phyloP scores from a whole-genome alignment of 2,329 filamentous ascomycete species.

The Ploettnerulaceae sp. region DNA sequence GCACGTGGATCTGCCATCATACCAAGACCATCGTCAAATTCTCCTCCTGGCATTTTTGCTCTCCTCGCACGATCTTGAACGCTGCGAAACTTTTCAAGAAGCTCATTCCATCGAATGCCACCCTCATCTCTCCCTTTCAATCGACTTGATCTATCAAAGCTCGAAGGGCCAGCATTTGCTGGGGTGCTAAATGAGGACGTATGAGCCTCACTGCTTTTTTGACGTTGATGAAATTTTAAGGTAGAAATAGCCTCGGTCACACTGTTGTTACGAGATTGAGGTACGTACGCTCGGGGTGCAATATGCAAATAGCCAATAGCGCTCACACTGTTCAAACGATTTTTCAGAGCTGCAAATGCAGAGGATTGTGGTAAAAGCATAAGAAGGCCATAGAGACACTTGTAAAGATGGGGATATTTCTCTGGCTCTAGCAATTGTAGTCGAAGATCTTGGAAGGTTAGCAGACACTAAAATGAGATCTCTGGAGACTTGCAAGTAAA shows the following conservation, averaged over 20 bases:
- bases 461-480: neutral
- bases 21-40: conserved; percentile 46
- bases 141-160: conserved; percentile 68
- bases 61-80: conserved; percentile 84
- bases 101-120: conserved; percentile 83
- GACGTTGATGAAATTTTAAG: conserved; percentile 32
- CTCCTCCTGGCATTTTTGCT: conserved; percentile 50
- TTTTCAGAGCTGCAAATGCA: conserved; percentile 93
- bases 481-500: conserved; percentile 74
- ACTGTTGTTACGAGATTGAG: conserved; percentile 35
- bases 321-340: conserved; percentile 92
- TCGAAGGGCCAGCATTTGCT: conserved; percentile 46
- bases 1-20: conserved; percentile 41
- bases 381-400: conserved; percentile 91
- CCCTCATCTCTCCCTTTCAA: conserved; percentile 77
- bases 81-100: conserved; percentile 88
- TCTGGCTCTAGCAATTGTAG: conserved; percentile 94
- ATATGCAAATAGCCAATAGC: conserved; percentile 93
- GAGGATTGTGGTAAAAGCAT: conserved; percentile 99
- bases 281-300: conserved; percentile 69
- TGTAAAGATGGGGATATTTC: conserved; percentile 90
- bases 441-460: conserved; percentile 64
- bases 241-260: conserved; percentile 32
- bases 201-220: conserved; percentile 33
- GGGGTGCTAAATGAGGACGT: conserved; percentile 38